These are phyloP conservation scores for Setomelanomma holmii DNA, from an alignment of 2,329 filamentous ascomycete species.

Conservation along the genomic window DNA sequence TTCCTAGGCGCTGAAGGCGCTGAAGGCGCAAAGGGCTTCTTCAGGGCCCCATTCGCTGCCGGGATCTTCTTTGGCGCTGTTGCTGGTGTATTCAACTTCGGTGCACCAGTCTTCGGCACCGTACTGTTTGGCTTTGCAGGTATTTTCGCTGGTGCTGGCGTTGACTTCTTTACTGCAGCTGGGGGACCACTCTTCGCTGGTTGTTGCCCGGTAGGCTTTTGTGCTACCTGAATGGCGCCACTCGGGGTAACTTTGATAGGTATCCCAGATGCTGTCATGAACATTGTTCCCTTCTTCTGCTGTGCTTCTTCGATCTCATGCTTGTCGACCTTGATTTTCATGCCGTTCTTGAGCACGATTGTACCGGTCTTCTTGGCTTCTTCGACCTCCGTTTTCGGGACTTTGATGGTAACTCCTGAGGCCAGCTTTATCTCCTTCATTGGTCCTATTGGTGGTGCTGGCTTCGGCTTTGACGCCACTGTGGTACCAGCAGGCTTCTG, in stretches of 20 bases:
- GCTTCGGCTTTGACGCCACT: constrained; percentile 17
- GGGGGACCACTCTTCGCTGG: constrained; percentile 3
- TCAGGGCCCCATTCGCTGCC: constrained; percentile 4
- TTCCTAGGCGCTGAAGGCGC: constrained; percentile 9
- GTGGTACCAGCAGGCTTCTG: constrained; percentile 10
- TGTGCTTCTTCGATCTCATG: constrained; percentile 43
- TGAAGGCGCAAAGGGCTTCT: constrained; percentile 6
- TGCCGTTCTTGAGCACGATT: constrained; percentile 37
- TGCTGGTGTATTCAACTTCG: constrained; percentile 7
- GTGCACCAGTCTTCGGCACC: neutral
- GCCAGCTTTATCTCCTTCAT: constrained; percentile 40
- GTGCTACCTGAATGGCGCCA: constrained; percentile 28
- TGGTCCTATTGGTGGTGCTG: constrained; percentile 23
- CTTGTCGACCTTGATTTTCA: constrained; percentile 40
- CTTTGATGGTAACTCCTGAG: constrained; percentile 44
- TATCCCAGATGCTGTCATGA: constrained; percentile 40
- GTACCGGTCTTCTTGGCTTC: constrained; percentile 42
- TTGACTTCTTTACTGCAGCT: constrained; percentile 11
- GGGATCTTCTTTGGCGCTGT: constrained; percentile 3
- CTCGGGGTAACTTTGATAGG: constrained; percentile 43
- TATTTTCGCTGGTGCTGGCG: constrained; percentile 4
- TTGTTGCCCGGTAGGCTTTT: constrained; percentile 16
- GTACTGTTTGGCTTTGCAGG: neutral
- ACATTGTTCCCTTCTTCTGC: constrained; percentile 30
- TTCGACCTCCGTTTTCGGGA: constrained; percentile 38